phyloP scores from a whole-genome alignment of 2,329 filamentous ascomycete genomes.

The Fusarium sp. region DNA sequence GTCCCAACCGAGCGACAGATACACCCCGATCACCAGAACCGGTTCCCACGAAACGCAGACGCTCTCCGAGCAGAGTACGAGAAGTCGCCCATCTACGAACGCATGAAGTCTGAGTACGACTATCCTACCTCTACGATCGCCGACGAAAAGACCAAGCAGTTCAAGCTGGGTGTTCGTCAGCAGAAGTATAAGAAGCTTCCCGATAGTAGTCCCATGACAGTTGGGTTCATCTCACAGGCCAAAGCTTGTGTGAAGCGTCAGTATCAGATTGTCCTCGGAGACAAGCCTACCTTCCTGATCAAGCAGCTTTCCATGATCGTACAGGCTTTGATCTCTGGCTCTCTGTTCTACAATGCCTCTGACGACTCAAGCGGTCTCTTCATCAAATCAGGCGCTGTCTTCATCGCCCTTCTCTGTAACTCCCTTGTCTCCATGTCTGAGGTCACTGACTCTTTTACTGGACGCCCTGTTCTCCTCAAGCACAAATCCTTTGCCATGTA shows the following conservation, averaged over 20 bases:
- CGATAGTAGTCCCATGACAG: slow-evolving; percentile 64
- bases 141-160: slow-evolving; percentile 60
- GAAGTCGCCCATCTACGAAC: slow-evolving; percentile 57
- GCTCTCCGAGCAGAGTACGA: slow-evolving; percentile 61
- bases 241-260: slow-evolving; percentile 66
- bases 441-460: slow-evolving; percentile 69
- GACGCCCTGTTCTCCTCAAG: slow-evolving; percentile 67
- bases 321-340: slow-evolving; percentile 71
- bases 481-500: slow-evolving; percentile 67
- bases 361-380: slow-evolving; percentile 68
- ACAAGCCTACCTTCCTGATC: slow-evolving; percentile 70
- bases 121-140: slow-evolving; percentile 63
- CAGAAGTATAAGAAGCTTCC: slow-evolving; percentile 66
- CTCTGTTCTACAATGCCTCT: slow-evolving; percentile 73
- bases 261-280: slow-evolving; percentile 72
- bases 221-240: slow-evolving; percentile 64
- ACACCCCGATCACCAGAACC: slow-evolving; percentile 49
- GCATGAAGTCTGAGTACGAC: slow-evolving; percentile 65
- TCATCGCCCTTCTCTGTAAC: slow-evolving; percentile 72
- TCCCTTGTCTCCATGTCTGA: slow-evolving; percentile 71
- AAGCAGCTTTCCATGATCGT: slow-evolving; percentile 66
- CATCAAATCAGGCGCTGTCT: slow-evolving; percentile 69
- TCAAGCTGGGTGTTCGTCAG: slow-evolving; percentile 59
- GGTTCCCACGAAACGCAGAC: slow-evolving; percentile 56
- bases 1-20: slow-evolving; percentile 75